Conservation (phyloP, 306 rosid genomes). For the Malus asiatica region DNA sequence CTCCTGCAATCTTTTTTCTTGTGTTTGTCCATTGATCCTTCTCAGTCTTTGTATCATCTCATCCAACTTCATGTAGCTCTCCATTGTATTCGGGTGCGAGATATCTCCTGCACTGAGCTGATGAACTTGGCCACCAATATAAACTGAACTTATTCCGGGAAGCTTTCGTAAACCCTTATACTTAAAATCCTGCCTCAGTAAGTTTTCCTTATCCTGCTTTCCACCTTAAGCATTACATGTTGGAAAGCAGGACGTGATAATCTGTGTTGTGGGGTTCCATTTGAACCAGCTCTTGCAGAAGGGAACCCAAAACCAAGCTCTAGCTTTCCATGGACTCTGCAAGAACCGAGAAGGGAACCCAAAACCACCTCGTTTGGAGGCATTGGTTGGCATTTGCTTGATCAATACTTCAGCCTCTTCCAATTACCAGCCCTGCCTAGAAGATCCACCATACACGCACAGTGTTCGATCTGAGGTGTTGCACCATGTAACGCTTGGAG, state of each 20-base stretch:
- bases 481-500: slow-evolving; percentile 36
- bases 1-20: too few species aligned
- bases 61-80: too few species aligned
- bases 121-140: slow-evolving; percentile 48
- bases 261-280: slow-evolving; percentile 53
- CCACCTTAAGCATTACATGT: slow-evolving; percentile 63
- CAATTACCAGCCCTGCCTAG: slow-evolving; percentile 59
- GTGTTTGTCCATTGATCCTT: too few species aligned
- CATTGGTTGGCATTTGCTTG: slow-evolving; percentile 43
- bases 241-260: slow-evolving; percentile 57
- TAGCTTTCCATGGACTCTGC: slow-evolving; percentile 45
- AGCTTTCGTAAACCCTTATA: slow-evolving; percentile 49
- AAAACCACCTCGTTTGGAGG: slow-evolving; percentile 64
- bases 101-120: slow-evolving; percentile 65
- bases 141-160: slow-evolving; percentile 65
- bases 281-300: slow-evolving; percentile 44
- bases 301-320: slow-evolving; percentile 42
- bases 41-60: too few species aligned
- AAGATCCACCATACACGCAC: slow-evolving; percentile 68
- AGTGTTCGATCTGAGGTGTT: slow-evolving; percentile 54
- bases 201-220: slow-evolving; percentile 44
- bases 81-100: slow-evolving; percentile 28
- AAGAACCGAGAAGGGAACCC: slow-evolving; percentile 65
- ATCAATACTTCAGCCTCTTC: slow-evolving; percentile 53
- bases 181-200: slow-evolving; percentile 40